Conservation (phyloP, 2,329 filamentous ascomycete species). For the Diaporthe citri region DNA sequence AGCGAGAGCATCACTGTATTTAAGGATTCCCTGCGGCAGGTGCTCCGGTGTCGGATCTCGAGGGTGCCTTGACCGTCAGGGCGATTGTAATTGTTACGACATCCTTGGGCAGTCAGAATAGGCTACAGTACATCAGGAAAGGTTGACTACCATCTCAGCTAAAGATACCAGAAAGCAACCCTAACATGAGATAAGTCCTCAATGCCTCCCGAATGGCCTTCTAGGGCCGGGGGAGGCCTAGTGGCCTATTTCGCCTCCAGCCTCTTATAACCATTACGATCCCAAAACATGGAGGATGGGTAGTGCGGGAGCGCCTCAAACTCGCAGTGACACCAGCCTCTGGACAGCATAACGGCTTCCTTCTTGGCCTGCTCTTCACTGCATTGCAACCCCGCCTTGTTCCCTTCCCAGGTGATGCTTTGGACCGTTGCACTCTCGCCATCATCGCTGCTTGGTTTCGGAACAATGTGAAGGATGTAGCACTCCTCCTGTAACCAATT, state of each 20-base stretch:
- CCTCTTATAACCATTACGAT: conserved; percentile 29
- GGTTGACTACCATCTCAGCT: too few species aligned
- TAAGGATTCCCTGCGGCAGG: too few species aligned
- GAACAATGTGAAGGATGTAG: conserved; percentile 40
- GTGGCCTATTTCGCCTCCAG: conserved; percentile 23
- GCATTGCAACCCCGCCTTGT: conserved; percentile 40
- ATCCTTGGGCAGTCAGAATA: too few species aligned
- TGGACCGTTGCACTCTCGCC: conserved; percentile 30
- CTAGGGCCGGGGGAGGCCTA: too few species aligned
- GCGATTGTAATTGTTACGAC: too few species aligned
- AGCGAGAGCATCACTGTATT: too few species aligned
- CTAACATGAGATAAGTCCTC: too few species aligned
- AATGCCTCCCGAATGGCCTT: too few species aligned
- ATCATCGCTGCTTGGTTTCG: neutral
- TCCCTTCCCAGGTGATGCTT: conserved; percentile 42
- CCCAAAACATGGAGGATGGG: conserved; percentile 42
- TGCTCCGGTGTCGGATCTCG: too few species aligned
- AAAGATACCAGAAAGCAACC: too few species aligned
- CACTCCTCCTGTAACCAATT: conserved; percentile 42
- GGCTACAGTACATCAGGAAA: too few species aligned
- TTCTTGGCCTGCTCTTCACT: conserved; percentile 44
- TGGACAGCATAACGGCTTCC: conserved; percentile 43
- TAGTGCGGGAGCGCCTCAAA: conserved; percentile 43
- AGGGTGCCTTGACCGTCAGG: too few species aligned
- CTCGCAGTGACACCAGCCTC: conserved; percentile 41